These are phyloP conservation scores for Apiospora malaysiana DNA, from an alignment of 2,329 filamentous ascomycete genomes.

Conservation along the genomic window DNA sequence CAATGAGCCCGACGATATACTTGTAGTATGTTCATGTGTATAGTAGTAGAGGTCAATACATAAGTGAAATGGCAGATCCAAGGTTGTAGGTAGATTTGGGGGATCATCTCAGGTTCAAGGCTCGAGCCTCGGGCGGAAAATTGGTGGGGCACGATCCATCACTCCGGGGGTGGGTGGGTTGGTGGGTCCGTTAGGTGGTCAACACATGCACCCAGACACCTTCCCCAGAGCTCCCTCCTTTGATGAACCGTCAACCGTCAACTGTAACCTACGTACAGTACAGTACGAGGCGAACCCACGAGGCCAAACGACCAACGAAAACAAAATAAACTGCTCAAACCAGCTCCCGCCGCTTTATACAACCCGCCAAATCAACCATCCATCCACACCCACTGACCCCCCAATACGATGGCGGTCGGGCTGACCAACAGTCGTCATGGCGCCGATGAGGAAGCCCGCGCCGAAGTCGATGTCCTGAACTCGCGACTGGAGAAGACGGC, in stretches of 20 bases:
- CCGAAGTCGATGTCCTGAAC: slow-evolving; percentile 73
- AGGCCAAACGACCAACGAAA: background rate
- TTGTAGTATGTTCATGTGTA: too few relatives aligned
- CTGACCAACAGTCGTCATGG: slow-evolving; percentile 53
- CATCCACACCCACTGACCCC: background rate
- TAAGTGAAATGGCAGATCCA: background rate
- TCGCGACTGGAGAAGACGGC: slow-evolving; percentile 88
- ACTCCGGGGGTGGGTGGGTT: slow-evolving; percentile 13
- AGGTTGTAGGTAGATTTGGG: background rate
- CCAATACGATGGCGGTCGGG: slow-evolving; percentile 56
- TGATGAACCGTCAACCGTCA: slow-evolving; percentile 1
- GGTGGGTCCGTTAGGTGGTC: background rate
- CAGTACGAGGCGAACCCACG: background rate
- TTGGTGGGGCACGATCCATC: slow-evolving; percentile 4
- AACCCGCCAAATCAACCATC: background rate
- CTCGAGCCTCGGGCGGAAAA: background rate
- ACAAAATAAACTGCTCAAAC: background rate
- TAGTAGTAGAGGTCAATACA: background rate
- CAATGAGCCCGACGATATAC: too few relatives aligned
- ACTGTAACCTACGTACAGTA: too few relatives aligned
- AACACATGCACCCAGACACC: background rate
- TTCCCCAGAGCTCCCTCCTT: slow-evolving; percentile 6
- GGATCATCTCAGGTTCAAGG: background rate
- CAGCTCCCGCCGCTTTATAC: background rate
- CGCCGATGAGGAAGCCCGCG: slow-evolving; percentile 70